These are phyloP conservation scores for Amanita polypyramis DNA, from an alignment of 768 basidiomycete species.

Conservation along the genomic window DNA sequence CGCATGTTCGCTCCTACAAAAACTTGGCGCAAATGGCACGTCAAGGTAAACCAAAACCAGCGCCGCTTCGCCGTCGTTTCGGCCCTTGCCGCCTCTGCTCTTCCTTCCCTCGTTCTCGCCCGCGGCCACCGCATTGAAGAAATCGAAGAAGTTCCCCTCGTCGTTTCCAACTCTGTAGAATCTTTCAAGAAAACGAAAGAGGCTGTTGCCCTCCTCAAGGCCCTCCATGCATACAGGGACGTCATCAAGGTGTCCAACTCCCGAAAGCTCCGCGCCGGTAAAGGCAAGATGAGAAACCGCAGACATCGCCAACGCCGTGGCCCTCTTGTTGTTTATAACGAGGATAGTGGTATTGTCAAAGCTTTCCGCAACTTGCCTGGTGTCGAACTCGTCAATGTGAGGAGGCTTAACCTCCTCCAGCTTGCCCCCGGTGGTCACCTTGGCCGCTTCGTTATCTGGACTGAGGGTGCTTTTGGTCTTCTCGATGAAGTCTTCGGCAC, in stretches of 20 bases:
- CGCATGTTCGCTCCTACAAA: constrained; percentile 99
- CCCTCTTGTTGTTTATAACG: constrained; percentile 92
- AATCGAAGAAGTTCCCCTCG: constrained; percentile 93
- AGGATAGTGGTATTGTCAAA: constrained; percentile 95
- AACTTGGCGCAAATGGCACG: constrained; percentile 99
- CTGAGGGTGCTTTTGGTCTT: constrained; percentile 83
- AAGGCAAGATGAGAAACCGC: constrained; percentile 96
- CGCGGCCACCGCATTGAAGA: constrained; percentile 98
- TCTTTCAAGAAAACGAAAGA: constrained; percentile 94
- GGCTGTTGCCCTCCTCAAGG: constrained; percentile 88
- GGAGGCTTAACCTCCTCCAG: constrained; percentile 92
- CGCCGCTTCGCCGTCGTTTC: constrained; percentile 96
- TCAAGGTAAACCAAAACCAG: constrained; percentile 99
- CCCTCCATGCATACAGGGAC: constrained; percentile 81
- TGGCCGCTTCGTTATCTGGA: constrained; percentile 99
- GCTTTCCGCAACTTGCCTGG: constrained; percentile 99
- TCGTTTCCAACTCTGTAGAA: constrained; percentile 71
- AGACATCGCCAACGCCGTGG: constrained; percentile 95
- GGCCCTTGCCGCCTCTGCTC: constrained; percentile 93
- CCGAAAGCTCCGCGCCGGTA: constrained; percentile 92
- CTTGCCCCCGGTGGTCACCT: constrained; percentile 99
- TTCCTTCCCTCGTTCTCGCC: constrained; percentile 96
- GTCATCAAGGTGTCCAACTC: constrained; percentile 97
- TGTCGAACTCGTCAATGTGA: constrained; percentile 93
- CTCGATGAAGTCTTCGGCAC: constrained; percentile 96